phyloP scores from a whole-genome alignment of 1,284 basidiomycete genomes.

The Cryptococcus deneoformans region DNA sequence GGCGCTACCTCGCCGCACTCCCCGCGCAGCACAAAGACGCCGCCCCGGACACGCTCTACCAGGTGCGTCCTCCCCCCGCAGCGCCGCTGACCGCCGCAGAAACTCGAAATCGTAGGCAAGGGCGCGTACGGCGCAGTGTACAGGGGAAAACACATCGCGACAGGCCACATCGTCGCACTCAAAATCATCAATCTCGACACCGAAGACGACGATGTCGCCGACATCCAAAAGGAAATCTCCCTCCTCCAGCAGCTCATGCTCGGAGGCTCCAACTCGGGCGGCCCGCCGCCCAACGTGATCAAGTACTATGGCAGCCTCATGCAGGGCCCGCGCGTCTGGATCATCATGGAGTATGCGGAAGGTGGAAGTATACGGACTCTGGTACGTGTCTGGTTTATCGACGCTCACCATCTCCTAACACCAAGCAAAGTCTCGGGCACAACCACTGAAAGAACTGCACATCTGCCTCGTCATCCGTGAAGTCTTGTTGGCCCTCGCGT shows the following conservation, averaged over 20 bases:
- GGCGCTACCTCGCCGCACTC: conserved; percentile 38
- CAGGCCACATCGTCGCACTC: conserved; percentile 84
- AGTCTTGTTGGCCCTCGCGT: conserved; percentile 77
- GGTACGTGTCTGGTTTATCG: conserved; percentile 41
- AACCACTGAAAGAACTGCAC: conserved; percentile 84
- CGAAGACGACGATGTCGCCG: conserved; percentile 91
- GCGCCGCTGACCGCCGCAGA: conserved; percentile 38
- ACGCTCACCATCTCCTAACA: conserved; percentile 54
- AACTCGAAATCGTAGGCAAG: conserved; percentile 81
- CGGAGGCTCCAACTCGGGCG: conserved; percentile 28
- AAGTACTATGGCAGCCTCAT: conserved; percentile 95
- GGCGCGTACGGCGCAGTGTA: conserved; percentile 96
- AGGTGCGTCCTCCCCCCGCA: conserved; percentile 24
- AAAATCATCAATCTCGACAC: conserved; percentile 99
- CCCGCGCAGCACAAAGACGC: conserved; percentile 42
- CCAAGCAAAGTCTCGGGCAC: conserved; percentile 62
- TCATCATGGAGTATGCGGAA: conserved; percentile 97
- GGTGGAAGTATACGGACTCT: conserved; percentile 93
- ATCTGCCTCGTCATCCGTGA: conserved; percentile 86
- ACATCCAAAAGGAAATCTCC: conserved; percentile 95
- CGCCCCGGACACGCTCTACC: conserved; percentile 39
- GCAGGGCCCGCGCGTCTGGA: conserved; percentile 95
- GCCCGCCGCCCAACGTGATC: conserved; percentile 66
- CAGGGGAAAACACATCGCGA: conserved; percentile 79
- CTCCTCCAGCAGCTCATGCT: conserved; percentile 76